A percentile compares a stretch with the other conserved stretches of the same genome.
These are phyloP conservation scores for Madurella mycetomatis DNA, from an alignment of 2,329 filamentous ascomycete species.

Conservation along the genomic window DNA sequence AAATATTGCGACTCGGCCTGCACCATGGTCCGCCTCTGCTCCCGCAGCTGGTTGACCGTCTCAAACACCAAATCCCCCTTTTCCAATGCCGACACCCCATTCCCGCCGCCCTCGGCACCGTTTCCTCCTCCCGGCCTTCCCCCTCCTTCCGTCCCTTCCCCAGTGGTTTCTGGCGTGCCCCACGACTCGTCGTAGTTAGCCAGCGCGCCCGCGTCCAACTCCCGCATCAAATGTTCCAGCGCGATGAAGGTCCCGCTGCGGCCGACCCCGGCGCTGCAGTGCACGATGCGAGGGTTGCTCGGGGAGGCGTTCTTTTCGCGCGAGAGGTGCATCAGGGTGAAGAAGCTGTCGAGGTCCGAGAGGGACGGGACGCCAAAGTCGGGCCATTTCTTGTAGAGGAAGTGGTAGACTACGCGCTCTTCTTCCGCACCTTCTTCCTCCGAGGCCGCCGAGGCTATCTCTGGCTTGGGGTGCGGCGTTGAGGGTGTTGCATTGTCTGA, in stretches of 20 bases:
- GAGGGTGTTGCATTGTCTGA: not conserved
- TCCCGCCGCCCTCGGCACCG: not conserved
- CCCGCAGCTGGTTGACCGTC: constrained; percentile 73
- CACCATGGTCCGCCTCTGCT: constrained; percentile 94
- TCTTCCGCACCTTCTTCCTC: constrained; percentile 32
- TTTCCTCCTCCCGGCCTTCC: too few species aligned
- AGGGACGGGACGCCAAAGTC: constrained; percentile 79
- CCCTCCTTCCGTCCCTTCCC: too few species aligned
- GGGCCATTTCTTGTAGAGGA: constrained; percentile 83
- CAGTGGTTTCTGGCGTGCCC: not conserved
- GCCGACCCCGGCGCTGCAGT: constrained; percentile 89
- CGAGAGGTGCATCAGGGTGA: constrained; percentile 65
- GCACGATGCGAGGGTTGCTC: constrained; percentile 72
- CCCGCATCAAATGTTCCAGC: constrained; percentile 82
- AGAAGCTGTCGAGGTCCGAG: constrained; percentile 62
- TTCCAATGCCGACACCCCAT: constrained; percentile 1
- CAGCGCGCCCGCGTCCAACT: constrained; percentile 71
- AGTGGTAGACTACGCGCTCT: constrained; percentile 71
- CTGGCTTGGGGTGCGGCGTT: not conserved
- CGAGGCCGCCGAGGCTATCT: not conserved
- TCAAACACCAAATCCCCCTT: constrained; percentile 65
- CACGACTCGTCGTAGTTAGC: constrained; percentile 38
- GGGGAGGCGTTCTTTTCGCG: constrained; percentile 51
- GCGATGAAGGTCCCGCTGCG: constrained; percentile 94
- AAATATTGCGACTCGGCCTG: constrained; percentile 79